Evolutionary conservation across 352 stramenopile species (phyloP), one percentile per base, ranked within the genome.

Genomic region (Globisporangium takayamanum): DNA sequence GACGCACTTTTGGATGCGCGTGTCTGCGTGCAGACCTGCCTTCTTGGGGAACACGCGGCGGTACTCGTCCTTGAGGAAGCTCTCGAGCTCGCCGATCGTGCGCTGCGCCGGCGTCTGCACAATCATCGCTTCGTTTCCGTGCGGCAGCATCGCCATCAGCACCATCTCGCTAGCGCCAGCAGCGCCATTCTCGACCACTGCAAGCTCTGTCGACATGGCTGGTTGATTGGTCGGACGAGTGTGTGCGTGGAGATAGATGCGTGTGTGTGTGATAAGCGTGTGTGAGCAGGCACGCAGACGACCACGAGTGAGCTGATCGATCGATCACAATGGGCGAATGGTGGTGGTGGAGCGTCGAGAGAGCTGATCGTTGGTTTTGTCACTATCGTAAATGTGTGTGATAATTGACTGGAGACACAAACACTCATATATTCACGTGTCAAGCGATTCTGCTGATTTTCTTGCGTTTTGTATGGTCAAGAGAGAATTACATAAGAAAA

Each of bases 1-100:
- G 55, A 92, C 68, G 55, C 81, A 88, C 66, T 88, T 91, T 55
- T 88, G 79, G 41, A 92, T 79, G 53, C 81, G 79, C 64, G 87
- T 50, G 66, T 84, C 67, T 15, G 66, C 64, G 55, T 62, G 67
- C 49, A 89, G 68, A 52, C 70, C 41, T 50, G 70, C 50, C 56
- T 72, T 63, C 49, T 77, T 64, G 36, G 79, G 81, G 66, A 87
- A 89, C 46, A 89, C 77, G 60, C 76, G 73, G 37, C 67, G 39
- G 64, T 85, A 84, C 61, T 92, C 77, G 52, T 70, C 74, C 18
- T 76, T 68, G 42, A 92, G 71, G 46, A 79, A 86, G 52, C 66
- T 63, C 64, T 92, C 81, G 48, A 89, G 68, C 53, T 92, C 68
- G 1, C 60, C 75, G 45, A 91, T 69, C 10, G 73, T 78, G 63